Evolutionary conservation across 2,329 filamentous ascomycete genomes (phyloP).

Genomic region (Capronia coronata): DNA sequence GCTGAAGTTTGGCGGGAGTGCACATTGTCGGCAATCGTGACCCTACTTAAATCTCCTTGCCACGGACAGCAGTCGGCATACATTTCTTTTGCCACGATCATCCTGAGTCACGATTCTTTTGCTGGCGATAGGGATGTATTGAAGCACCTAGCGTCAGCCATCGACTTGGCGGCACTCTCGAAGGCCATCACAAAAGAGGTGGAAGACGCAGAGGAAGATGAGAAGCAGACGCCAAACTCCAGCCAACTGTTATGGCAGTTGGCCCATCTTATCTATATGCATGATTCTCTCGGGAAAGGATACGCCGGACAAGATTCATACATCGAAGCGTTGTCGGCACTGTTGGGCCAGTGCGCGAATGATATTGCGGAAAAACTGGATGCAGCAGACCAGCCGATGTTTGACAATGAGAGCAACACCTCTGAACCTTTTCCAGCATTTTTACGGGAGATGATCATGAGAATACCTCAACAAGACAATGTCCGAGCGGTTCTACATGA

Average conservation of each 20-base stretch:
- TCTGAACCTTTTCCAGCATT: constrained; percentile 45
- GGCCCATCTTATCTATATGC: constrained; percentile 54
- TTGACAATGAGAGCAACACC: constrained; percentile 5
- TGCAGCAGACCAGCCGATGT: constrained; percentile 27
- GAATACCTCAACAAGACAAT: constrained; percentile 43
- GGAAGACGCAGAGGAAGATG: constrained; percentile 27
- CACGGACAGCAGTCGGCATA: constrained; percentile 7
- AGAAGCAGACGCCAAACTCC: constrained; percentile 36
- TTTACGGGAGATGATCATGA: constrained; percentile 57
- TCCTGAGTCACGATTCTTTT: constrained; percentile 14
- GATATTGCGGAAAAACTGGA: constrained; percentile 49
- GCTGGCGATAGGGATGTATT: constrained; percentile 6
- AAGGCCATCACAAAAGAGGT: constrained; percentile 12
- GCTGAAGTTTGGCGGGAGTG: constrained; percentile 6
- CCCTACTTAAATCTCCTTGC: constrained; percentile 11
- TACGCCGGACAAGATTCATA: constrained; percentile 43
- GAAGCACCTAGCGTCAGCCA: constrained; percentile 6
- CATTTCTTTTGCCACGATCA: constrained; percentile 13
- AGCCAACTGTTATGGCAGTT: constrained; percentile 51
- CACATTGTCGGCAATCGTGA: constrained; percentile 6
- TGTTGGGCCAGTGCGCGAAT: constrained; percentile 52
- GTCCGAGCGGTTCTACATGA: constrained; percentile 17
- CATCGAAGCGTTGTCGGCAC: constrained; percentile 49
- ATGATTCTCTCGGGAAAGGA: constrained; percentile 36
- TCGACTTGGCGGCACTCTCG: constrained; percentile 13